These are phyloP conservation scores for Venturiaceae sp. DNA, from an alignment of 2,329 filamentous ascomycete genomes.

Conservation along the genomic window DNA sequence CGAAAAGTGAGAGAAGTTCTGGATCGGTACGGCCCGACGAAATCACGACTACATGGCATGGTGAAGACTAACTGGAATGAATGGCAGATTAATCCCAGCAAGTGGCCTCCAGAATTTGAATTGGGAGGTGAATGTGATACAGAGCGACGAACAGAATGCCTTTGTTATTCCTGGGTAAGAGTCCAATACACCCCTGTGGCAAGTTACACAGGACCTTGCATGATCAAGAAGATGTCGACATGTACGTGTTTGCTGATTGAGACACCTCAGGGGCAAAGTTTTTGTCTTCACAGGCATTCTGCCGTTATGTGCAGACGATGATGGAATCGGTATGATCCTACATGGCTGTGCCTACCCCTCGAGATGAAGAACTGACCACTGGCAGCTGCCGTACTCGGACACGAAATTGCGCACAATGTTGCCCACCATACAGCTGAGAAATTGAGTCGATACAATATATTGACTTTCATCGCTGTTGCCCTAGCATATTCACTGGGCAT, in stretches of 20 bases:
- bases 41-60: slow-evolving; percentile 30
- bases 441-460: slow-evolving; percentile 34
- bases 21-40: slow-evolving; percentile 20
- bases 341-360: not conserved
- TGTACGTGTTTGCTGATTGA: slow-evolving; percentile 1
- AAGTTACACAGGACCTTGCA: too few relatives aligned
- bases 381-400: slow-evolving; percentile 60
- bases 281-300: slow-evolving; percentile 70
- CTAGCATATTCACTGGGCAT: slow-evolving; percentile 32
- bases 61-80: slow-evolving; percentile 52
- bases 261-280: slow-evolving; percentile 53
- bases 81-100: slow-evolving; percentile 57
- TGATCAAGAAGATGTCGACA: not conserved
- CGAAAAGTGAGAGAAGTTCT: slow-evolving; percentile 37
- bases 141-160: slow-evolving; percentile 60
- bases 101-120: slow-evolving; percentile 47
- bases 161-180: slow-evolving; percentile 61
- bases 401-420: slow-evolving; percentile 71
- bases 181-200: not conserved
- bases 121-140: slow-evolving; percentile 69
- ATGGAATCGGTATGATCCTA: slow-evolving; percentile 38
- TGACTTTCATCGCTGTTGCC: slow-evolving; percentile 27
- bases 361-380: not conserved
- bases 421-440: slow-evolving; percentile 60
- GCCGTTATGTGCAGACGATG: slow-evolving; percentile 54